These are phyloP conservation scores for Alternaria arborescens DNA, from an alignment of 2,329 filamentous ascomycete species.

Conservation along the genomic window DNA sequence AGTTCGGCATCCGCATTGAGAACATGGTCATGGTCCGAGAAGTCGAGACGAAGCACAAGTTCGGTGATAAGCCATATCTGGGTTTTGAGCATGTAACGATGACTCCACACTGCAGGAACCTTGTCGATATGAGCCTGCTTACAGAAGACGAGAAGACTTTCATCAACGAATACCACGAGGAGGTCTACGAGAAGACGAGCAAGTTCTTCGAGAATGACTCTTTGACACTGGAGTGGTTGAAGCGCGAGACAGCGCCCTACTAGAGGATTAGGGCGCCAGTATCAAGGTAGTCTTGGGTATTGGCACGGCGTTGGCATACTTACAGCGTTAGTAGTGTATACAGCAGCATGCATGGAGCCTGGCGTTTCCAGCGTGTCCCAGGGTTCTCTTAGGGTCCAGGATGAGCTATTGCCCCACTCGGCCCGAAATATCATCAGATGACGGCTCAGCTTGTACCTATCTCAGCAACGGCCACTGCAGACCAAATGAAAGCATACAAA, in stretches of 20 bases:
- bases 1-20: slow-evolving; percentile 94
- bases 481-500: slow-evolving; percentile 6
- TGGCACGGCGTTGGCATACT: slow-evolving; percentile 27
- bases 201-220: slow-evolving; percentile 77
- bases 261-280: slow-evolving; percentile 14
- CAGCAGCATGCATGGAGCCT: slow-evolving; percentile 19
- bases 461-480: slow-evolving; percentile 4
- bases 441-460: slow-evolving; percentile 4
- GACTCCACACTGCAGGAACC: slow-evolving; percentile 90
- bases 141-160: slow-evolving; percentile 79
- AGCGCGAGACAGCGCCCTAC: slow-evolving; percentile 78
- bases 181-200: slow-evolving; percentile 83
- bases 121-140: slow-evolving; percentile 79
- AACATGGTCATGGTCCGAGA: slow-evolving; percentile 93
- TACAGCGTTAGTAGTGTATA: slow-evolving; percentile 23
- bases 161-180: slow-evolving; percentile 84
- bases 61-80: slow-evolving; percentile 92
- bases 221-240: slow-evolving; percentile 79
- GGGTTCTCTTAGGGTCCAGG: slow-evolving; percentile 11
- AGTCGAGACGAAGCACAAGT: slow-evolving; percentile 83
- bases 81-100: slow-evolving; percentile 98
- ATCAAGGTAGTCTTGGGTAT: slow-evolving; percentile 22
- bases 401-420: slow-evolving; percentile 20
- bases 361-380: slow-evolving; percentile 22
- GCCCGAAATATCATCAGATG: slow-evolving; percentile 14